These are phyloP conservation scores for Aspergillus hortae DNA, from an alignment of 2,329 filamentous ascomycete species.

Conservation along the genomic window DNA sequence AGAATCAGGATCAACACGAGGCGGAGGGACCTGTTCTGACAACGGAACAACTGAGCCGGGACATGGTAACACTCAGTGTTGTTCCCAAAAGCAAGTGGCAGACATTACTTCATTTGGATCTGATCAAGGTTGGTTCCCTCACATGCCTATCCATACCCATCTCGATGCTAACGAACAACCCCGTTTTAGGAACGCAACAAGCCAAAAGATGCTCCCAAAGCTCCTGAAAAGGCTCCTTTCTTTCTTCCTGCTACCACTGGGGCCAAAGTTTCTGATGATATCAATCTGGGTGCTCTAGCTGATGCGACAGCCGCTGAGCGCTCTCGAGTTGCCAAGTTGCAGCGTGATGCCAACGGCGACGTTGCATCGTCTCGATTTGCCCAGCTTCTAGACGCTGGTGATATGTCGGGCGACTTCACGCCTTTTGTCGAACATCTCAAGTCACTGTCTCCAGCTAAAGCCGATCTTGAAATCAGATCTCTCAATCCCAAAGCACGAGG, in stretches of 20 bases:
- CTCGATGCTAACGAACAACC: neutral
- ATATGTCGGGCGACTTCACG: conserved; percentile 57
- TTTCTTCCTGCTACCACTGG: conserved; percentile 63
- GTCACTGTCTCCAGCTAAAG: conserved; percentile 73
- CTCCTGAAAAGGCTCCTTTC: conserved; percentile 91
- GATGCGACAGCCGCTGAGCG: conserved; percentile 45
- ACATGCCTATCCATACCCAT: conserved; percentile 8
- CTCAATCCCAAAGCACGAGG: conserved; percentile 50
- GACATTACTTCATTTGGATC: conserved; percentile 84
- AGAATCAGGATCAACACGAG: conserved; percentile 45
- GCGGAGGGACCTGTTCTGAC: conserved; percentile 52
- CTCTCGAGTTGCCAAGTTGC: conserved; percentile 68
- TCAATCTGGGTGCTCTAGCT: conserved; percentile 23
- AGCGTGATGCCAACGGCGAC: conserved; percentile 43
- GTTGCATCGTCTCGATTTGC: conserved; percentile 42
- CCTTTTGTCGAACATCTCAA: conserved; percentile 76
- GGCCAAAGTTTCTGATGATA: conserved; percentile 17
- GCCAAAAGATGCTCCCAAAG: conserved; percentile 85
- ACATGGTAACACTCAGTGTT: conserved; percentile 83
- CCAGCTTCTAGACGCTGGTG: conserved; percentile 43
- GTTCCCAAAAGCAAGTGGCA: conserved; percentile 93
- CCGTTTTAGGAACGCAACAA: conserved; percentile 74
- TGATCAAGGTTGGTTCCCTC: conserved; percentile 58
- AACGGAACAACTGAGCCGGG: conserved; percentile 73
- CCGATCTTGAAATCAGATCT: conserved; percentile 87